Evolutionary conservation across 352 stramenopile genomes (phyloP).

Genomic region (Stephanocyclus meneghinianus): DNA sequence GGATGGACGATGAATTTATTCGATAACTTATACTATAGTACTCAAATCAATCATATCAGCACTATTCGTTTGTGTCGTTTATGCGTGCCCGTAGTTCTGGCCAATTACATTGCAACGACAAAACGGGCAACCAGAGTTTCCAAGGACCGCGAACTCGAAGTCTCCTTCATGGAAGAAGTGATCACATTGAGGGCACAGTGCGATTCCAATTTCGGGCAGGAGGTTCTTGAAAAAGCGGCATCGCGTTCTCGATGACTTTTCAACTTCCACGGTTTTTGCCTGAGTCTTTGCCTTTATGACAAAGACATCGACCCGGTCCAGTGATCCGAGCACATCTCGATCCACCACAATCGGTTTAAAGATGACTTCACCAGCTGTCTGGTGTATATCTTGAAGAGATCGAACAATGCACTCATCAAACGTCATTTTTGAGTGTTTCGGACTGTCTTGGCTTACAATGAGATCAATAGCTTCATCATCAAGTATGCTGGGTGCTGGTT

Average conservation of each 20-base stretch:
- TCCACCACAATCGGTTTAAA: constrained; percentile 85
- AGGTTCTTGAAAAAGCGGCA: constrained; percentile 6
- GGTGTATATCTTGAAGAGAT: constrained; percentile 85
- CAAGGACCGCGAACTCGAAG: constrained; percentile 92
- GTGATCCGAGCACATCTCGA: constrained; percentile 78
- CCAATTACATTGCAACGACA: neutral
- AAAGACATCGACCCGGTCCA: constrained; percentile 87
- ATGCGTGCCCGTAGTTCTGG: neutral
- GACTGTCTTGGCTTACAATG: constrained; percentile 45
- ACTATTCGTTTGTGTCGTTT: neutral
- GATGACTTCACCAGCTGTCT: constrained; percentile 50
- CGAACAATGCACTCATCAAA: constrained; percentile 83
- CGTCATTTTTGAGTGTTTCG: constrained; percentile 44
- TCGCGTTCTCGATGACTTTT: neutral
- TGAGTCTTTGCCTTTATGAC: neutral
- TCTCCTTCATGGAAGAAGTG: constrained; percentile 94
- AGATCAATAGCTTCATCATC: constrained; percentile 85
- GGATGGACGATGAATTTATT: no score
- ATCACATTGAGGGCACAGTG: constrained; percentile 88
- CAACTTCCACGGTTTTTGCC: no score
- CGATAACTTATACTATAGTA: no score
- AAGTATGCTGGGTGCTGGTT: constrained; percentile 44
- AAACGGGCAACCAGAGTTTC: constrained; percentile 61
- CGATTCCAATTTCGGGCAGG: constrained; percentile 81
- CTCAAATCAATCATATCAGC: no score